phyloP scores from a whole-genome alignment of 768 basidiomycete species.

The Boletus barrowsii region DNA sequence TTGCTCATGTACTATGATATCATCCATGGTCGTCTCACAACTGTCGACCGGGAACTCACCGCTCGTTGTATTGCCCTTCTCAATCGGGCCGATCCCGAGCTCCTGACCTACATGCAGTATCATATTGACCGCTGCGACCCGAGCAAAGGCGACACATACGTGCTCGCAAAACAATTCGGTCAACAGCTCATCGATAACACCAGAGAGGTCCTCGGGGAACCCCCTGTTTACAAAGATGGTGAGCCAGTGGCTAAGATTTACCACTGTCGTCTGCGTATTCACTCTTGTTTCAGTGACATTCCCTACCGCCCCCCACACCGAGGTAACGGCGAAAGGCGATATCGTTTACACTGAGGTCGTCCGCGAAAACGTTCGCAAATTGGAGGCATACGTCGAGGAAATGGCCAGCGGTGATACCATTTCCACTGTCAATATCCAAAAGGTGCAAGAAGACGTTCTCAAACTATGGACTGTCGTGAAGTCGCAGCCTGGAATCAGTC shows the following conservation, averaged over 20 bases:
- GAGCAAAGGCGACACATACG: constrained; percentile 84
- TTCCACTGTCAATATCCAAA: constrained; percentile 88
- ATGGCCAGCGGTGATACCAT: constrained; percentile 96
- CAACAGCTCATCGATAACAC: constrained; percentile 95
- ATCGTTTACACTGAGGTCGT: constrained; percentile 94
- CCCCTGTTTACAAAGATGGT: constrained; percentile 97
- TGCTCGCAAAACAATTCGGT: constrained; percentile 95
- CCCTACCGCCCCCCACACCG: constrained; percentile 95
- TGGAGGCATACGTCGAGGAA: constrained; percentile 96
- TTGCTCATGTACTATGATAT: constrained; percentile 98
- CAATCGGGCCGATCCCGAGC: constrained; percentile 92
- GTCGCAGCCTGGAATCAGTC: constrained; percentile 93
- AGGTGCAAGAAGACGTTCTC: constrained; percentile 94
- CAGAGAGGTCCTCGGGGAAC: constrained; percentile 71
- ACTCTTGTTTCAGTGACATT: constrained; percentile 68
- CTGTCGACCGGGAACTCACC: constrained; percentile 94
- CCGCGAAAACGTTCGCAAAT: constrained; percentile 92
- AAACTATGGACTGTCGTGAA: constrained; percentile 98
- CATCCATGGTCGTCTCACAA: constrained; percentile 90
- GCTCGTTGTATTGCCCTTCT: constrained; percentile 96
- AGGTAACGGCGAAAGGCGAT: constrained; percentile 90
- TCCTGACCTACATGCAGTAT: constrained; percentile 94
- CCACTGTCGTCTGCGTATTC: neutral
- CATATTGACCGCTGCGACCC: constrained; percentile 83
- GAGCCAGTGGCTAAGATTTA: constrained; percentile 28